phyloP scores from a whole-genome alignment of 2,329 filamentous ascomycete species.

The Esteya vermicola region DNA sequence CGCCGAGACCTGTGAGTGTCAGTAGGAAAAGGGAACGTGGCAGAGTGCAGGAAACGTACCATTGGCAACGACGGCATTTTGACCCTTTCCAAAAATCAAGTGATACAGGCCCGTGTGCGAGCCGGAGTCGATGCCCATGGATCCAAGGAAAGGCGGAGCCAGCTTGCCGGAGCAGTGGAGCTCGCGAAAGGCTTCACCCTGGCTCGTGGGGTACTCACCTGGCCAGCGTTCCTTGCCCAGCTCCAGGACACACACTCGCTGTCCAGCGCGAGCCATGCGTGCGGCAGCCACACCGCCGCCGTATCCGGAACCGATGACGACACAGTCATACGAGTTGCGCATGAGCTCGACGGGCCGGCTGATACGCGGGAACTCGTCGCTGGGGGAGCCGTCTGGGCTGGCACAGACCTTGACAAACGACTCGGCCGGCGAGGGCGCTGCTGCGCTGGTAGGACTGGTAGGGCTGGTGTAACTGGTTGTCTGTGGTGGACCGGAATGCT shows the following conservation, averaged over 20 bases:
- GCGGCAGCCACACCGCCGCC: slow-evolving; percentile 53
- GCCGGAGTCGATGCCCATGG: slow-evolving; percentile 29
- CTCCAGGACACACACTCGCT: slow-evolving; percentile 51
- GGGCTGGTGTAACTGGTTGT: not conserved
- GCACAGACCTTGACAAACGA: slow-evolving; percentile 10
- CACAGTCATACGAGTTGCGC: slow-evolving; percentile 43
- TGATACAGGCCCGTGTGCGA: slow-evolving; percentile 50
- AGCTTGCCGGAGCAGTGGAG: slow-evolving; percentile 42
- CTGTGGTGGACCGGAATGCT: too few species aligned
- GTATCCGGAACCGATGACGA: slow-evolving; percentile 57
- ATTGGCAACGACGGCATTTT: slow-evolving; percentile 47
- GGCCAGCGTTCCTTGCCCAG: slow-evolving; percentile 52
- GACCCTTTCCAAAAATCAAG: slow-evolving; percentile 45
- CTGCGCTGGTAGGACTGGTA: not conserved
- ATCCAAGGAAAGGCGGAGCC: slow-evolving; percentile 23
- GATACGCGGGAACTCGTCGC: slow-evolving; percentile 31
- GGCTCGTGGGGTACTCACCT: slow-evolving; percentile 43
- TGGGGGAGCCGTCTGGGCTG: slow-evolving; percentile 13
- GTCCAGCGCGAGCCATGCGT: slow-evolving; percentile 44
- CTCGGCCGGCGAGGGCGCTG: not conserved
- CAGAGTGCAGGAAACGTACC: slow-evolving; percentile 14
- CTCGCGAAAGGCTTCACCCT: slow-evolving; percentile 32
- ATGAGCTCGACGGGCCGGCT: slow-evolving; percentile 43
- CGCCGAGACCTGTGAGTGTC: slow-evolving; percentile 37
- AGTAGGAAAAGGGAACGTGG: not conserved